Percentiles rank a stretch among this genome's conserved stretches.
These are phyloP conservation scores for Cadophora malorum DNA, from an alignment of 2,329 filamentous ascomycete genomes.

Conservation along the genomic window DNA sequence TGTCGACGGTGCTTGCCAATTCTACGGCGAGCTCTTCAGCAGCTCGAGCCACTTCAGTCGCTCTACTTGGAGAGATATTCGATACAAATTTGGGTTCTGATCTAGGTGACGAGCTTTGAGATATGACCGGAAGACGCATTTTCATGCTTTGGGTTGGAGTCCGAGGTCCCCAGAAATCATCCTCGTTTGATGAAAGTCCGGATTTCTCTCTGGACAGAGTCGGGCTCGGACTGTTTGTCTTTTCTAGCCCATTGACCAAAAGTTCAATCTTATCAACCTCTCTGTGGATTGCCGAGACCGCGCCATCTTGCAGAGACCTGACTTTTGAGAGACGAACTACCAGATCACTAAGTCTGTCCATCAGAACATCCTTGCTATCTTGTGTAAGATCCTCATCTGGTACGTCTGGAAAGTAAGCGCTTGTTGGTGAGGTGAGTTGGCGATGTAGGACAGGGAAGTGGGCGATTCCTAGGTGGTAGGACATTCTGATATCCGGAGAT, in stretches of 20 bases:
- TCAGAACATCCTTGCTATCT: constrained; percentile 45
- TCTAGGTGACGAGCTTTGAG: background rate
- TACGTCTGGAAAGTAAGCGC: constrained; percentile 23
- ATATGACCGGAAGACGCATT: constrained; percentile 31
- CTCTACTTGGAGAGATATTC: constrained; percentile 41
- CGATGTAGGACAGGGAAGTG: constrained; percentile 39
- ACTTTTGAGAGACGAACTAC: constrained; percentile 43
- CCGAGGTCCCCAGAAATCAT: constrained; percentile 38
- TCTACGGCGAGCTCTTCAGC: constrained; percentile 57
- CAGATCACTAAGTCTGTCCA: constrained; percentile 46
- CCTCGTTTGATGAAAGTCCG: constrained; percentile 24
- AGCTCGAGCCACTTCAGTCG: constrained; percentile 47
- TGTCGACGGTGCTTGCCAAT: constrained; percentile 56
- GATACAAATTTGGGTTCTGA: background rate
- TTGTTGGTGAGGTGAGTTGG: constrained; percentile 38
- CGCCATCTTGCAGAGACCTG: constrained; percentile 39
- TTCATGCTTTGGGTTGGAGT: constrained; percentile 35
- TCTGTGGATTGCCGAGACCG: constrained; percentile 44
- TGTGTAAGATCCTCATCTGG: constrained; percentile 35
- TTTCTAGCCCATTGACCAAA: constrained; percentile 29
- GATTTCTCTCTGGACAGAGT: background rate
- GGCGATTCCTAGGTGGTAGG: constrained; percentile 40
- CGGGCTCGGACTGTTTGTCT: background rate
- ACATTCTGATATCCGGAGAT: constrained; percentile 20
- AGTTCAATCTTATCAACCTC: constrained; percentile 49